phyloP scores from a whole-genome alignment of 768 basidiomycete genomes.

The Artomyces pyxidatus region DNA sequence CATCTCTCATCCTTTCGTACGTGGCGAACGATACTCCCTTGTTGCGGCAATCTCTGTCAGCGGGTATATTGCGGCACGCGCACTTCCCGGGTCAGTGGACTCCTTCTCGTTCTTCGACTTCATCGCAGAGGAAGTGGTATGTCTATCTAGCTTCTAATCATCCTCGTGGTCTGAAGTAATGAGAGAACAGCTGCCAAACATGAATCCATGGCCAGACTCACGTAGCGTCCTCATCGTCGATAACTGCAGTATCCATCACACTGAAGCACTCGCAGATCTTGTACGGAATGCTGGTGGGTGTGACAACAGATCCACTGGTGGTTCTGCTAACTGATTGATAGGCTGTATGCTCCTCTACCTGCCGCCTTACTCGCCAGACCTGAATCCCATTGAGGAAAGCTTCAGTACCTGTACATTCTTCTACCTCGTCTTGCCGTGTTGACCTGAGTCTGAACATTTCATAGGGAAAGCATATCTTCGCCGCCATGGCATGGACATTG shows the following conservation, averaged over 20 bases:
- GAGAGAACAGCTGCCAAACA: constrained; percentile 16
- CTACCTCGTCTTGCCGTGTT: not conserved
- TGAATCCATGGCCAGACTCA: constrained; percentile 15
- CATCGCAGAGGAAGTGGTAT: constrained; percentile 21
- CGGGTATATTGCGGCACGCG: constrained; percentile 20
- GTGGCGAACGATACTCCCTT: constrained; percentile 20
- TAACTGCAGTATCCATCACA: constrained; percentile 26
- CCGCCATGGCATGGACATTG: constrained; percentile 10
- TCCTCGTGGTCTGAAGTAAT: too few species aligned
- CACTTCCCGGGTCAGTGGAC: constrained; percentile 24
- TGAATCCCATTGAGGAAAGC: constrained; percentile 30
- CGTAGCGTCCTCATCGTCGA: constrained; percentile 18
- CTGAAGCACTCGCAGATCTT: constrained; percentile 15
- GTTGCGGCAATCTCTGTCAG: constrained; percentile 21
- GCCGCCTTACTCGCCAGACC: constrained; percentile 29
- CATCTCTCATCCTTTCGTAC: constrained; percentile 16
- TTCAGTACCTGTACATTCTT: constrained; percentile 19
- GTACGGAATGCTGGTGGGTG: constrained; percentile 18
- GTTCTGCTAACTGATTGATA: not conserved
- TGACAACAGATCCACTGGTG: not conserved
- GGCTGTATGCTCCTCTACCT: constrained; percentile 22
- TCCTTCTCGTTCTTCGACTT: constrained; percentile 24
- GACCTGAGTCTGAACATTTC: not conserved
- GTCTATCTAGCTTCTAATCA: not conserved
- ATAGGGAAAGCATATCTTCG: constrained; percentile 22